Conservation (phyloP, 352 stramenopile genomes). For the Phytophthora aleatoria region DNA sequence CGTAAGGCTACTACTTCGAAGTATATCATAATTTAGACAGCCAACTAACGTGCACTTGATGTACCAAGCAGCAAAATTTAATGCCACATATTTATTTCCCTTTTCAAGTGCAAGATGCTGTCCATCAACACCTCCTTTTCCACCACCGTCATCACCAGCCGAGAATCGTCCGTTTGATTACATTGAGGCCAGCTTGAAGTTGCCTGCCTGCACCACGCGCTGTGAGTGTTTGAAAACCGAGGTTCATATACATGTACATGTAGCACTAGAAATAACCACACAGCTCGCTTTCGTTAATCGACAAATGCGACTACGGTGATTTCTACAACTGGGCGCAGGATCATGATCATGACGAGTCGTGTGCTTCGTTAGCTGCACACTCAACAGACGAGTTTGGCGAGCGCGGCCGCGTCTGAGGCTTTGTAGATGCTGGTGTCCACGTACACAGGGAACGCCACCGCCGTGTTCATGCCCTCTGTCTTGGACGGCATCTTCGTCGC, state of each 20-base stretch:
- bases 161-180: not conserved
- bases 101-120: constrained; percentile 22
- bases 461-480: constrained; percentile 59
- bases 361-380: not conserved
- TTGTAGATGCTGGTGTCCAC: constrained; percentile 60
- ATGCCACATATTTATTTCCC: constrained; percentile 32
- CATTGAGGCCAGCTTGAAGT: not conserved
- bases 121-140: constrained; percentile 15
- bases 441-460: constrained; percentile 49
- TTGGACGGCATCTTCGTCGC: constrained; percentile 58
- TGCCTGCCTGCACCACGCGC: no score
- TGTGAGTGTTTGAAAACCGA: no score
- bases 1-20: constrained; percentile 5
- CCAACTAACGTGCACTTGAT: constrained; percentile 3
- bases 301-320: not conserved
- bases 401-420: constrained; percentile 37
- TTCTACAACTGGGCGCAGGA: not conserved
- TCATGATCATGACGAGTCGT: not conserved
- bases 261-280: no score
- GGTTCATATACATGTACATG: no score
- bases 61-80: constrained; percentile 11
- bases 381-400: constrained; percentile 36
- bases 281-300: not conserved
- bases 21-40: constrained; percentile 25
- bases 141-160: constrained; percentile 7